Percentiles rank a stretch among this genome's conserved stretches.
phyloP scores from a whole-genome alignment of 495 filamentous ascomycete species.

The Halenospora varia region DNA sequence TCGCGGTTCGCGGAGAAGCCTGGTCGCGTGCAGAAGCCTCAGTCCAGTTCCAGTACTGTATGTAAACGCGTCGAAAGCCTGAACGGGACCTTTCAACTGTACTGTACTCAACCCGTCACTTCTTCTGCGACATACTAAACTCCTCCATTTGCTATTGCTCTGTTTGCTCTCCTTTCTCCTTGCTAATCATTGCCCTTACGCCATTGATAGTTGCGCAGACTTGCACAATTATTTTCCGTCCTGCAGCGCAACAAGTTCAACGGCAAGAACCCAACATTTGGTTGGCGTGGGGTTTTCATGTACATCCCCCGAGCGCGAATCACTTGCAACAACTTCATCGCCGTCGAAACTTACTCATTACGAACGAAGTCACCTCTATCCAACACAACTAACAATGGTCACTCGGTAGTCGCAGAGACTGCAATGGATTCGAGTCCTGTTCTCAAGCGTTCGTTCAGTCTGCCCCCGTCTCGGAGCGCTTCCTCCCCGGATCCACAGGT shows the following conservation, averaged over 20 bases:
- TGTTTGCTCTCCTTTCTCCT: too few relatives aligned
- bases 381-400: conserved; percentile 9
- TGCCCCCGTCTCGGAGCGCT: conserved; percentile 24
- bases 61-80: too few relatives aligned
- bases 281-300: background rate
- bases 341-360: background rate
- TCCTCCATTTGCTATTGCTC: too few relatives aligned
- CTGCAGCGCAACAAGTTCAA: background rate
- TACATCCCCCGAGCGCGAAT: background rate
- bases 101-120: too few relatives aligned
- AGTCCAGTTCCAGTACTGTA: too few relatives aligned
- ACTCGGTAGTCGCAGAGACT: conserved; percentile 9
- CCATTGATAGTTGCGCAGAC: too few relatives aligned
- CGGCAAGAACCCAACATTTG: conserved; percentile 1
- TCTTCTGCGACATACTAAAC: too few relatives aligned
- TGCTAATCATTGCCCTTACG: background rate
- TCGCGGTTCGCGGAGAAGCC: too few relatives aligned
- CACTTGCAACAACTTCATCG: background rate
- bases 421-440: conserved; percentile 28
- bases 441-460: conserved; percentile 51
- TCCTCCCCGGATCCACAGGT: conserved; percentile 39
- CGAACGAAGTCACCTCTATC: background rate
- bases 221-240: too few relatives aligned
- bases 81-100: too few relatives aligned
- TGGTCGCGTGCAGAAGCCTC: too few relatives aligned